These are phyloP conservation scores for Talaromyces amestolkiae DNA, from an alignment of 2,329 filamentous ascomycete species.

Conservation along the genomic window DNA sequence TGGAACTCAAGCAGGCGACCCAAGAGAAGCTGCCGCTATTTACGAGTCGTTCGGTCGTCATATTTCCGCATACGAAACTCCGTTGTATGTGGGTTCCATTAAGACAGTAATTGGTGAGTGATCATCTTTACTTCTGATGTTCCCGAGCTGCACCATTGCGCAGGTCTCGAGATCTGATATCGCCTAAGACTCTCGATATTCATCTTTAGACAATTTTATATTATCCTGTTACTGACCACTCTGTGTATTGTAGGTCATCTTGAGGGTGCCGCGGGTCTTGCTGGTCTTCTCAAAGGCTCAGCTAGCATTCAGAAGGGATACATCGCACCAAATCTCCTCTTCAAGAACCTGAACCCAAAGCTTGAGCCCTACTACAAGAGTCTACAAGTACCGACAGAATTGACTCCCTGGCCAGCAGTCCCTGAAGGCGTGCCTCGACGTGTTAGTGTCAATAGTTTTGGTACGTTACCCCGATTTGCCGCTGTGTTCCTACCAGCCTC, in stretches of 20 bases:
- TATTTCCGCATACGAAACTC: not conserved
- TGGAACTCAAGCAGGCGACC: constrained; percentile 29
- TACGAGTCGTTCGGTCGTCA: constrained; percentile 2
- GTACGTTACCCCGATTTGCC: constrained; percentile 33
- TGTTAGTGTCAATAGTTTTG: constrained; percentile 46
- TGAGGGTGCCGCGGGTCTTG: constrained; percentile 30
- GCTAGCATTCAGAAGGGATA: constrained; percentile 37
- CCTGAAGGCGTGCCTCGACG: constrained; percentile 21
- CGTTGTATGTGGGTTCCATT: constrained; percentile 29
- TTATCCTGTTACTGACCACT: too few species aligned
- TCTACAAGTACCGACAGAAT: constrained; percentile 24
- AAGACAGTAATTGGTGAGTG: constrained; percentile 32
- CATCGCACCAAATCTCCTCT: constrained; percentile 27
- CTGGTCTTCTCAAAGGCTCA: constrained; percentile 28
- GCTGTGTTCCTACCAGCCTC: not conserved
- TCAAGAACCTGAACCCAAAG: constrained; percentile 29
- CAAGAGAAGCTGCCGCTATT: constrained; percentile 19
- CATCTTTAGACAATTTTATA: too few species aligned
- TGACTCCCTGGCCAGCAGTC: constrained; percentile 22
- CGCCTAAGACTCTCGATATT: too few species aligned
- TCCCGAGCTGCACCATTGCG: too few species aligned
- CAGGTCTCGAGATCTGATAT: too few species aligned
- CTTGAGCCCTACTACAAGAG: constrained; percentile 25
- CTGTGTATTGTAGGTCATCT: constrained; percentile 24
- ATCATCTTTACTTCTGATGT: not conserved